Evolutionary conservation across 1,284 basidiomycete genomes (phyloP).

Genomic region (Cutaneotrichosporon cavernicola): DNA sequence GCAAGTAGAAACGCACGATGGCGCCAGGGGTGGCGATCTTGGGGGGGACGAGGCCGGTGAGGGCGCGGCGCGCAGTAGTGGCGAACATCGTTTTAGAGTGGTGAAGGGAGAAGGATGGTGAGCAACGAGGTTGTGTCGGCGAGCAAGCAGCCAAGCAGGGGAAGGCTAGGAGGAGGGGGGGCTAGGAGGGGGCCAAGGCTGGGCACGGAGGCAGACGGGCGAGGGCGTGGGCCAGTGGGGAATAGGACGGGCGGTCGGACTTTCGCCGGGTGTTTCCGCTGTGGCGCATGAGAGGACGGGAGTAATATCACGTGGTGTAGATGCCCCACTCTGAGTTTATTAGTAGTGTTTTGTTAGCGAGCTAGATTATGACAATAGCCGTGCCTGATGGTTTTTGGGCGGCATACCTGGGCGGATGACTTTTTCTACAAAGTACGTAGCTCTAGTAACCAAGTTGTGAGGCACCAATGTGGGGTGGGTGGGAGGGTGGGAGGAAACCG

Average conservation of each 20-base stretch:
- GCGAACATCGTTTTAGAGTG: conserved; percentile 64
- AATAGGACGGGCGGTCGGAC: not conserved
- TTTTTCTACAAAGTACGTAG: not conserved
- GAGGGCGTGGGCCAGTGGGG: not conserved
- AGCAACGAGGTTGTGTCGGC: conserved; percentile 15
- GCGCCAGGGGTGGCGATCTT: conserved; percentile 90
- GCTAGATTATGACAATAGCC: not conserved
- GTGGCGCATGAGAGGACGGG: not conserved
- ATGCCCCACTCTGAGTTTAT: not conserved
- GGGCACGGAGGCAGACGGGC: not conserved
- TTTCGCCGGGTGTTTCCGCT: conserved; percentile 9
- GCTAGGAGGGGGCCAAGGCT: not conserved
- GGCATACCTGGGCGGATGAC: conserved; percentile 3
- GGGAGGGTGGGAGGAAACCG: not conserved
- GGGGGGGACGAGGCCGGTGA: conserved; percentile 81
- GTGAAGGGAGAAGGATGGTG: conserved; percentile 22
- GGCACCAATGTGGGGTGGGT: too few species aligned
- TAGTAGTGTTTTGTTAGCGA: not conserved
- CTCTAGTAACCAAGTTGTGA: too few species aligned
- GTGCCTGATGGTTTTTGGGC: not conserved
- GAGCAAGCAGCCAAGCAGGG: conserved; percentile 7
- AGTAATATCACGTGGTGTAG: not conserved
- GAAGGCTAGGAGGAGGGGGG: not conserved
- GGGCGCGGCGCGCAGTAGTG: conserved; percentile 75
- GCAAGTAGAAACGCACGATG: conserved; percentile 61